A percentile compares a stretch with the other conserved stretches of the same genome.
Conservation (phyloP, 2,329 filamentous ascomycete genomes). For the Cadophora sp. region DNA sequence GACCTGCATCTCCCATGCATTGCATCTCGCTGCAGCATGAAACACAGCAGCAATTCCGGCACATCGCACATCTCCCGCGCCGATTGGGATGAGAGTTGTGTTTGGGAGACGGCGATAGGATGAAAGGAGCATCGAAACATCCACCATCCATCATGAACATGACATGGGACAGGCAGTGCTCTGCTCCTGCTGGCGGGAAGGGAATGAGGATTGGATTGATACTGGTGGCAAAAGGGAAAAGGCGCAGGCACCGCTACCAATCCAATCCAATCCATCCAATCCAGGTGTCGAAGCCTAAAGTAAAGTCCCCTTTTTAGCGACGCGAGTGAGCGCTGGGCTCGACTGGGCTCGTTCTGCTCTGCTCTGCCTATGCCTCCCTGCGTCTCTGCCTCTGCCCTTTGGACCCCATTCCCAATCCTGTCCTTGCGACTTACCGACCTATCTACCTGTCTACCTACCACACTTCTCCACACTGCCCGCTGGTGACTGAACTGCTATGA, state of each 20-base stretch:
- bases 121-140: too few species aligned
- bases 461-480: not conserved
- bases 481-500: slow-evolving; percentile 11
- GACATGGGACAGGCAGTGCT: too few species aligned
- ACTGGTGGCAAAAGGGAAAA: not conserved
- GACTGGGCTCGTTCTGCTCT: not conserved
- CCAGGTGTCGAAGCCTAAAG: slow-evolving; percentile 8
- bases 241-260: not conserved
- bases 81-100: slow-evolving; percentile 6
- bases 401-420: slow-evolving; percentile 1
- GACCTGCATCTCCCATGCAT: not conserved
- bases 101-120: not conserved
- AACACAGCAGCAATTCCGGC: slow-evolving; percentile 10
- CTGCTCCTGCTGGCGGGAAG: too few species aligned
- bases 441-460: not conserved
- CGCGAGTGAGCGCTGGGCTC: not conserved
- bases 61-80: slow-evolving; percentile 9
- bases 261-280: not conserved
- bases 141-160: too few species aligned
- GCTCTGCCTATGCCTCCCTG: not conserved
- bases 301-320: slow-evolving; percentile 4
- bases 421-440: not conserved
- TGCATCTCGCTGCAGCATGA: not conserved
- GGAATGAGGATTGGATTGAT: too few species aligned
- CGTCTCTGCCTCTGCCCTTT: slow-evolving; percentile 12